Evolutionary conservation across 2,329 filamentous ascomycete species (phyloP), one percentile per base, ranked within the genome.

Genomic region (Xylariaceae sp.): DNA sequence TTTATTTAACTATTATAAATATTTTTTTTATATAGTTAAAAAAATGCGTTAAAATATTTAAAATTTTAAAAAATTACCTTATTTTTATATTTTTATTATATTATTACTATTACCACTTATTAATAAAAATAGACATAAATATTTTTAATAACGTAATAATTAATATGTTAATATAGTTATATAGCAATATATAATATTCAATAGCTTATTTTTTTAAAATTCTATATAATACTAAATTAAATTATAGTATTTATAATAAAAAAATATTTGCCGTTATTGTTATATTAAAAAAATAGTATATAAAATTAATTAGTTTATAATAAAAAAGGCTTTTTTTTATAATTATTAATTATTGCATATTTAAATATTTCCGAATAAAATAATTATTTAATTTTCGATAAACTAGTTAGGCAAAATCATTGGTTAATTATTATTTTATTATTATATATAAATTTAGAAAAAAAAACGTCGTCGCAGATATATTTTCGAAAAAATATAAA

Each of bases 391-490:
- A 40, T 14, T 25, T 35, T 34, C 23, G 23, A 34, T 34, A 35
- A 42, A 42, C 21, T 34, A 33, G 22, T 34, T 22, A 35, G 22
- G n/a, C 6, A 40, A 22, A 40, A 25, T 14, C 19, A 6, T 11
- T 40, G 25, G n/a, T 27, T 4, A n/a, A 41, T 27, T 41, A 41
- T 41, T 16, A 32, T 17, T 41, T 41, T 22, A 22, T 41, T 16
- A 32, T 41, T 32, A 41, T 16, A 3, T 41, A 32, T 17, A 5
- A 22, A 3, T 22, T 22, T 33, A n/a, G 37, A 4, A 5, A 17
- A 12, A 17, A 16, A 20, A 41, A 41, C 20, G 20, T 20, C 23
- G 16, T 22, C 3, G 25, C 19, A n/a, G 20, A 41, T 22, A 20
- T 20, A 19, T 33, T 41, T 32, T 41, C 33, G 21, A 6, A 20